phyloP scores from a whole-genome alignment of 345 rosid genomes.

The Ceriops zippeliana region DNA sequence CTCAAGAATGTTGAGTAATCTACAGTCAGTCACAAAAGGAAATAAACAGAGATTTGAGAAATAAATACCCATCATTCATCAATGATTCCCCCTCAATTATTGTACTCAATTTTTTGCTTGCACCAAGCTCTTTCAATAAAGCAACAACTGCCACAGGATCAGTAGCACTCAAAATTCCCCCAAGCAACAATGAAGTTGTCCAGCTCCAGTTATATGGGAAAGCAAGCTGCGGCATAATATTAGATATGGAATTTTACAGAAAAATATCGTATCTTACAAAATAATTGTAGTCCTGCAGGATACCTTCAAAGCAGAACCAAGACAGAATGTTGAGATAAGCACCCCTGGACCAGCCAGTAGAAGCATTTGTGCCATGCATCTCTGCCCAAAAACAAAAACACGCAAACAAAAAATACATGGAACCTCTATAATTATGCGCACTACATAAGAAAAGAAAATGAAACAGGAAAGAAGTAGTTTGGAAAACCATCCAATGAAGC shows the following conservation, averaged over 20 bases:
- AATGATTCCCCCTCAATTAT: constrained; percentile 96
- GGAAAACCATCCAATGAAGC: no score
- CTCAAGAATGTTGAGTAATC: constrained; percentile 9
- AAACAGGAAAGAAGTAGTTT: no score
- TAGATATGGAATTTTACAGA: constrained; percentile 4
- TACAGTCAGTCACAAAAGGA: not conserved
- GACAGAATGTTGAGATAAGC: constrained; percentile 72
- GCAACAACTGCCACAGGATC: constrained; percentile 99
- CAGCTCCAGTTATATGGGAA: constrained; percentile 93
- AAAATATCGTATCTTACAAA: not conserved
- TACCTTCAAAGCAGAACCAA: constrained; percentile 81
- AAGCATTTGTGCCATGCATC: constrained; percentile 83
- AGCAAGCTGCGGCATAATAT: constrained; percentile 47
- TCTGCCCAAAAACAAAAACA: no score
- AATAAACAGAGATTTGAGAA: not conserved
- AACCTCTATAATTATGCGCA: no score
- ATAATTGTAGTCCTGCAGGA: not conserved
- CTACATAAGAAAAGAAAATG: no score
- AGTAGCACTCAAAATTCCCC: constrained; percentile 95
- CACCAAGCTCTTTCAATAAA: constrained; percentile 90
- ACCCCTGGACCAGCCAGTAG: constrained; percentile 98
- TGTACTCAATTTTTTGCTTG: constrained; percentile 91
- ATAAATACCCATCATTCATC: constrained; percentile 93
- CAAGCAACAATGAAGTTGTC: constrained; percentile 88
- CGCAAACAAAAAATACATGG: no score